Percentiles rank a stretch among this genome's conserved stretches.
Evolutionary conservation across 805 yeast genomes (phyloP).

Genomic region (Hemisphaericaspora nanyangensis): DNA sequence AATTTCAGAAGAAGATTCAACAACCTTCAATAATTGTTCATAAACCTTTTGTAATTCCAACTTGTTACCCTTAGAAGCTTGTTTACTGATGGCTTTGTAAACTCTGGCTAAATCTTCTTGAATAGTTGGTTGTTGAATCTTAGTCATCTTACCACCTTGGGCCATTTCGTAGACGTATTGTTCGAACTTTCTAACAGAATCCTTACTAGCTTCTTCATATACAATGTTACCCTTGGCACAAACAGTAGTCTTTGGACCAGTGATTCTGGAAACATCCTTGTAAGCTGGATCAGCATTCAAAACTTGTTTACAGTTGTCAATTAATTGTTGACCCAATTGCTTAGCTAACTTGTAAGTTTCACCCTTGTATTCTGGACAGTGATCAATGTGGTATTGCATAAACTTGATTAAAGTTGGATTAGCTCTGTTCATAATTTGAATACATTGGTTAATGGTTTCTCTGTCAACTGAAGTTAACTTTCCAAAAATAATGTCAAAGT

Average conservation of each 20-base stretch:
- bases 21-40: constrained; percentile 64
- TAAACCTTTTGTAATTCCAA: constrained; percentile 69
- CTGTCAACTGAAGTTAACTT: constrained; percentile 86
- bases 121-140: constrained; percentile 64
- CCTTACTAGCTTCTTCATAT: constrained; percentile 82
- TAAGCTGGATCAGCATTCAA: constrained; percentile 78
- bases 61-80: constrained; percentile 56
- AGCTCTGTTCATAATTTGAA: constrained; percentile 95
- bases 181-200: constrained; percentile 89
- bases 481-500: constrained; percentile 94
- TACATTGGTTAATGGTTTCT: constrained; percentile 94
- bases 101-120: constrained; percentile 82
- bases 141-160: constrained; percentile 83
- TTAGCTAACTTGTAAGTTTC: constrained; percentile 90
- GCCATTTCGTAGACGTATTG: constrained; percentile 97
- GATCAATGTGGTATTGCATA: constrained; percentile 90
- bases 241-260: constrained; percentile 89
- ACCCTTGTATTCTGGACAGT: constrained; percentile 78
- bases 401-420: constrained; percentile 90
- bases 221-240: constrained; percentile 84
- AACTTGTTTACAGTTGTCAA: constrained; percentile 93
- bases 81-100: constrained; percentile 76
- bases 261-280: constrained; percentile 91
- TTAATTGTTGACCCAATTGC: constrained; percentile 85
- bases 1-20: constrained; percentile 67